A percentile compares a stretch with the other conserved stretches of the same genome.
Conservation (phyloP, 2,329 filamentous ascomycete genomes). For the Aureobasidium musti region DNA sequence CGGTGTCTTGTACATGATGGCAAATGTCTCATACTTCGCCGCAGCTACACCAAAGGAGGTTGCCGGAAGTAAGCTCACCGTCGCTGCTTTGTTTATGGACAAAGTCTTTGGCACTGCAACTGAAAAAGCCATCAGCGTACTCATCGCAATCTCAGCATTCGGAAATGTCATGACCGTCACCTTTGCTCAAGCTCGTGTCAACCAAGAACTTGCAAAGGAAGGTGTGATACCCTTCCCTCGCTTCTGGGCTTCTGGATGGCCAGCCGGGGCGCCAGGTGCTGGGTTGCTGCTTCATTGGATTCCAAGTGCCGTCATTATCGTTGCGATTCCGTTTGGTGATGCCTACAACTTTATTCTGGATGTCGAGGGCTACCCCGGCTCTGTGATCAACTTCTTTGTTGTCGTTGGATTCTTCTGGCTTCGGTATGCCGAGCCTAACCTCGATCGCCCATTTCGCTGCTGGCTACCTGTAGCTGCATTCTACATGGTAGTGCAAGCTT, state of each 20-base stretch:
- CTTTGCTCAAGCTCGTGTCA: slow-evolving; percentile 65
- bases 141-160: slow-evolving; percentile 66
- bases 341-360: slow-evolving; percentile 74
- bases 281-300: slow-evolving; percentile 67
- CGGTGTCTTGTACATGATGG: slow-evolving; percentile 65
- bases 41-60: slow-evolving; percentile 69
- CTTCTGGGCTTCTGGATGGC: slow-evolving; percentile 53
- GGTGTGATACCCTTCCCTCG: slow-evolving; percentile 67
- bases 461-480: neutral
- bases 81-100: neutral
- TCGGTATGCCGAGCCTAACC: slow-evolving; percentile 58
- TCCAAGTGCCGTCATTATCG: slow-evolving; percentile 67
- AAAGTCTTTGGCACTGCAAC: slow-evolving; percentile 63
- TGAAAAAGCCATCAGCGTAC: slow-evolving; percentile 60
- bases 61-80: slow-evolving; percentile 57
- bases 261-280: neutral
- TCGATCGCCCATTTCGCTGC: slow-evolving; percentile 35
- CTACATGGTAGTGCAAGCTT: neutral
- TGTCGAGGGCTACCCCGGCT: slow-evolving; percentile 67
- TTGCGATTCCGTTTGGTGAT: slow-evolving; percentile 60
- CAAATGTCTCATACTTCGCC: slow-evolving; percentile 65
- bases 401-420: slow-evolving; percentile 63
- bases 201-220: slow-evolving; percentile 71
- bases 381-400: slow-evolving; percentile 61
- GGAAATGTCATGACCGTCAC: slow-evolving; percentile 75